Conservation (phyloP, 441 rosid genomes). For the Gossypium lobatum region DNA sequence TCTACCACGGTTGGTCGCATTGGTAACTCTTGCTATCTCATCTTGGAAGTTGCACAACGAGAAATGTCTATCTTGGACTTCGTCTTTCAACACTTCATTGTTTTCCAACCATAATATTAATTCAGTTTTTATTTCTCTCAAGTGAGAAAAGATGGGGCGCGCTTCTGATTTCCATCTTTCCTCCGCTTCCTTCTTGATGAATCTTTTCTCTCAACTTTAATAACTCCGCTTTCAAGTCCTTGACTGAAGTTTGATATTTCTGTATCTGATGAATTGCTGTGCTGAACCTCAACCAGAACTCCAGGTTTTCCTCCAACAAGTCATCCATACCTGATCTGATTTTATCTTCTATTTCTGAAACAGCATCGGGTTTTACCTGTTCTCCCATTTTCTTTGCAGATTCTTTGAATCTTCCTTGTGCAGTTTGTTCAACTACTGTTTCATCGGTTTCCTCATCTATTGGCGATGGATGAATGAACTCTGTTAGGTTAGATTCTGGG, state of each 20-base stretch:
- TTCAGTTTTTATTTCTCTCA: constrained; percentile 74
- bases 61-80: constrained; percentile 49
- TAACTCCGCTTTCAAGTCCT: constrained; percentile 61
- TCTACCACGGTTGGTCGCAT: constrained; percentile 16
- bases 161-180: constrained; percentile 32
- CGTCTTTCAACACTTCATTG: constrained; percentile 59
- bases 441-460: constrained; percentile 21
- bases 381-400: constrained; percentile 19
- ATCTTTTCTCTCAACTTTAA: constrained; percentile 26
- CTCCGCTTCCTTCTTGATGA: constrained; percentile 26
- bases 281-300: constrained; percentile 95
- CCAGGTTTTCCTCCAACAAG: constrained; percentile 80
- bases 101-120: constrained; percentile 73
- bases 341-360: constrained; percentile 54
- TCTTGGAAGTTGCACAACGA: constrained; percentile 61
- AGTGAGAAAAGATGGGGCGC: constrained; percentile 63
- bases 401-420: not conserved
- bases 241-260: constrained; percentile 59
- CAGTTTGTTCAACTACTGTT: not conserved
- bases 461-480: constrained; percentile 26
- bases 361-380: constrained; percentile 16
- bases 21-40: constrained; percentile 46
- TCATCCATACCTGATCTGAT: constrained; percentile 61
- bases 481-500: constrained; percentile 28
- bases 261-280: constrained; percentile 67